These are phyloP conservation scores for Spathaspora gorwiae DNA, from an alignment of 805 yeast genomes.

Conservation along the genomic window DNA sequence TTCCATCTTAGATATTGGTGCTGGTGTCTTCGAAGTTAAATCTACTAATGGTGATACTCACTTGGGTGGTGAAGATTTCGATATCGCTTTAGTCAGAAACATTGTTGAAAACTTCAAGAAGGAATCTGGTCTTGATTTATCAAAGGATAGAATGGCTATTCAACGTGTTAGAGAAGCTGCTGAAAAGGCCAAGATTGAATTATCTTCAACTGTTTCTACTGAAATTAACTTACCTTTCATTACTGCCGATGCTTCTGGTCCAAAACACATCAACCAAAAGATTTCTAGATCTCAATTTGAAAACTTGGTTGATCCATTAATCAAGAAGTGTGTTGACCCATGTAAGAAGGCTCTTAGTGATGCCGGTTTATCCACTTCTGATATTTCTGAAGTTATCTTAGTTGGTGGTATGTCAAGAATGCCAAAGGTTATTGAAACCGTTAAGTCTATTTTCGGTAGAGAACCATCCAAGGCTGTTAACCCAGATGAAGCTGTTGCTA, in stretches of 20 bases:
- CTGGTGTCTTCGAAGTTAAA: conserved; percentile 97
- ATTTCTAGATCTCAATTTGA: conserved; percentile 66
- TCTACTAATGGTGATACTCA: conserved; percentile 96
- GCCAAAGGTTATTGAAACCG: conserved; percentile 82
- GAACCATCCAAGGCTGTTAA: conserved; percentile 88
- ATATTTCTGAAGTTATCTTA: conserved; percentile 73
- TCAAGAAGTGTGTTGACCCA: conserved; percentile 71
- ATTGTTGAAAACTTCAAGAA: conserved; percentile 75
- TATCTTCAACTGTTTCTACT: conserved; percentile 68
- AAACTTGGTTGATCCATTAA: conserved; percentile 59
- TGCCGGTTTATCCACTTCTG: conserved; percentile 62
- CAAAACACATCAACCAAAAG: conserved; percentile 72
- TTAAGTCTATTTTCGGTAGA: conserved; percentile 70
- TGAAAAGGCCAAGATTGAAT: conserved; percentile 85
- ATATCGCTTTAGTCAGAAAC: conserved; percentile 80
- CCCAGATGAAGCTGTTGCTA: conserved; percentile 92
- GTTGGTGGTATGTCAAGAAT: conserved; percentile 92
- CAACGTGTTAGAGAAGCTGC: conserved; percentile 87
- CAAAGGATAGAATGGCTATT: conserved; percentile 67
- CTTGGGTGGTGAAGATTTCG: conserved; percentile 91
- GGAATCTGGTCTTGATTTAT: conserved; percentile 64
- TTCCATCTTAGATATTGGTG: conserved; percentile 92
- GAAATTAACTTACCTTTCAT: conserved; percentile 79
- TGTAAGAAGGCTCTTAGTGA: conserved; percentile 80
- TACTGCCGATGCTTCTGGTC: conserved; percentile 81